A percentile compares a stretch with the other conserved stretches of the same genome.
phyloP scores from a whole-genome alignment of 768 basidiomycete genomes.

The Auricularia auricula-judae region DNA sequence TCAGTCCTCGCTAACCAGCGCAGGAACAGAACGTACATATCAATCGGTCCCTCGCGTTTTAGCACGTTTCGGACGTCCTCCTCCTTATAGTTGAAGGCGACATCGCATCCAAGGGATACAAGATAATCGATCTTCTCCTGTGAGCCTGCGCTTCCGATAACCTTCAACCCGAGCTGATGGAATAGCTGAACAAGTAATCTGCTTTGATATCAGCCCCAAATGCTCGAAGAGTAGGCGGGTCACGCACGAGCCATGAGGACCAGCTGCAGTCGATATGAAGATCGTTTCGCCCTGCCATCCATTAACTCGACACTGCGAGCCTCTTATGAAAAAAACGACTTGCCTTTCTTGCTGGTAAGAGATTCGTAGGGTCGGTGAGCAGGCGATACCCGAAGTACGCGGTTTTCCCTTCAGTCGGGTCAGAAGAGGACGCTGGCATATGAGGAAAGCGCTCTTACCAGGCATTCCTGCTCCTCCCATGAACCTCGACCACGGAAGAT shows the following conservation, averaged over 20 bases:
- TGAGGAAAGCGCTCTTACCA: slow-evolving; percentile 13
- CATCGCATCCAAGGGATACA: slow-evolving; percentile 52
- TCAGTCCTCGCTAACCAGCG: not conserved
- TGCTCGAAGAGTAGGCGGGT: not conserved
- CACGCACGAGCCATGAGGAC: slow-evolving; percentile 22
- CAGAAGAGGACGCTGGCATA: not conserved
- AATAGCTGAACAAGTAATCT: slow-evolving; percentile 31
- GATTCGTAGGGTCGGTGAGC: slow-evolving; percentile 15
- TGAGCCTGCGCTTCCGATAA: slow-evolving; percentile 60
- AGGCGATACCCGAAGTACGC: slow-evolving; percentile 9
- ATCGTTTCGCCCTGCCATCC: slow-evolving; percentile 20
- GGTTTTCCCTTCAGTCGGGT: slow-evolving; percentile 3
- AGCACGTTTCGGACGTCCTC: slow-evolving; percentile 40
- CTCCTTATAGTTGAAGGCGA: slow-evolving; percentile 68
- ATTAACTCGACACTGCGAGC: not conserved
- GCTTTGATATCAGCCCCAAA: not conserved
- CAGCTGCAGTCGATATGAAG: slow-evolving; percentile 24
- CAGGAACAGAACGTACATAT: slow-evolving; percentile 27
- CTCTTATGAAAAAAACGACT: not conserved
- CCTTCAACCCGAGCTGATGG: slow-evolving; percentile 36
- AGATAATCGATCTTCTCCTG: slow-evolving; percentile 63
- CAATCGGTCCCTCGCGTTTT: slow-evolving; percentile 42
- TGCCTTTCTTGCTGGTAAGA: slow-evolving; percentile 9
- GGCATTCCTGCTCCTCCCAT: slow-evolving; percentile 22
- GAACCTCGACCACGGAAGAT: slow-evolving; percentile 1